Percentiles rank a stretch among this genome's conserved stretches.
Evolutionary conservation across 108 stramenopile species (phyloP).

Genomic region (Nitzschia putrida): DNA sequence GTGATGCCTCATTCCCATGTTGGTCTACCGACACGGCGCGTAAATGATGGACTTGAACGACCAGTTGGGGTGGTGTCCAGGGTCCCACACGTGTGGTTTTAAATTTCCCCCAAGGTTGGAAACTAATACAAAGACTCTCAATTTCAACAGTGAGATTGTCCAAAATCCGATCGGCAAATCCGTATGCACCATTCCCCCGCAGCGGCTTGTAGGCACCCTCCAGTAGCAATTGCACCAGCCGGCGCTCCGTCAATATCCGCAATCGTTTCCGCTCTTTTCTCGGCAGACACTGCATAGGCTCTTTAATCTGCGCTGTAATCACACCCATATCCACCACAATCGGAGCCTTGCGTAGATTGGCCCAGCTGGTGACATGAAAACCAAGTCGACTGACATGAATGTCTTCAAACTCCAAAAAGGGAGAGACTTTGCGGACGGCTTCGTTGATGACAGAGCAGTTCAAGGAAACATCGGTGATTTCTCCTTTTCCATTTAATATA

Average conservation of each 20-base stretch:
- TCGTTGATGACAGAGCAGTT: slow-evolving; percentile 71
- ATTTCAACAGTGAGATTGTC: slow-evolving; percentile 76
- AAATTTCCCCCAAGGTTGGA: slow-evolving; percentile 73
- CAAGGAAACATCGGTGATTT: slow-evolving; percentile 62
- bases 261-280: slow-evolving; percentile 22
- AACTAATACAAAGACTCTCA: slow-evolving; percentile 45
- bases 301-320: slow-evolving; percentile 47
- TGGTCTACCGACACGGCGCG: slow-evolving; percentile 64
- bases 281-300: slow-evolving; percentile 55
- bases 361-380: slow-evolving; percentile 73
- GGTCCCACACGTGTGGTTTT: slow-evolving; percentile 64
- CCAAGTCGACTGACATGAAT: slow-evolving; percentile 63
- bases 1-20: slow-evolving; percentile 59
- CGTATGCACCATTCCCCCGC: slow-evolving; percentile 43
- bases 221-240: slow-evolving; percentile 23
- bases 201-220: slow-evolving; percentile 28
- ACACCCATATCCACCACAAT: slow-evolving; percentile 74
- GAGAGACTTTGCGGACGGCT: slow-evolving; percentile 38
- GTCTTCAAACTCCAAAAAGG: slow-evolving; percentile 59
- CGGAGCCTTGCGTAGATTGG: slow-evolving; percentile 79
- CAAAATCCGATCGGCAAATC: slow-evolving; percentile 68
- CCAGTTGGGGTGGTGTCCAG: slow-evolving; percentile 70
- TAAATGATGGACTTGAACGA: slow-evolving; percentile 43
- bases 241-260: slow-evolving; percentile 31
- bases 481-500: slow-evolving; percentile 79